Base-by-base conservation (phyloP, 1,284 basidiomycete genomes). In the Leccinum pachyderme region DNA sequence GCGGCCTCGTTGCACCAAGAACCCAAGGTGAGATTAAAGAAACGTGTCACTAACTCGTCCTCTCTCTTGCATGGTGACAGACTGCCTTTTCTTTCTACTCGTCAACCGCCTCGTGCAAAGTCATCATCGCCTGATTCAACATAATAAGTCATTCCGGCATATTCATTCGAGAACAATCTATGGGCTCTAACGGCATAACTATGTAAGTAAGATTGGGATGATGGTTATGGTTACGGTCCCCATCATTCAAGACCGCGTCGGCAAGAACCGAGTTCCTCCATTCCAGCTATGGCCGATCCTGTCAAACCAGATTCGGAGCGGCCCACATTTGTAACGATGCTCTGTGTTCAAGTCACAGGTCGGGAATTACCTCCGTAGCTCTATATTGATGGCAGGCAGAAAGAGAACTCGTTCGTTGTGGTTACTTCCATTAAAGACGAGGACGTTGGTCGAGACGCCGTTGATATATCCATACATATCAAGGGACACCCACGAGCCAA, bases 401-500 rank as follows among this genome's bases (percentile, higher is more conserved):
- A 54, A 49, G 27, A 65, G 52, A 48, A 56, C 37, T 0, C 11
- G 52, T 49, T 61, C 49, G 2, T 48, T 52, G 1, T 35, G 45
- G 22, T 33, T 0, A 27, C 15, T 52, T 27, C 2, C 53, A 31
- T 44, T n/a, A 11, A 46, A 60, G 27, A 56, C 27, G 33, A 66
- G 50, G 27, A 66, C 45, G 37, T 65, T 67, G 43, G 58, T 61
- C 18, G 65, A 65, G 25, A 60, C 48, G 2, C 67, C 65, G 7
- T 67, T 52, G 13, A 69, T 48, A 50, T 66, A 65, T n/a, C 64
- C 64, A 49, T 67, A 66, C 22, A 2, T 12, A 31, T 68, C 66
- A 31, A 68, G 24, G 46, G 7, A 43, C 9, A 51, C 28, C 66
- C 65, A 66, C 5, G 61, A 54, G 33, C 27, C 52, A 7, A 67